A percentile compares a stretch with the other conserved stretches of the same genome.
Conservation (phyloP, 805 yeast species). For the Candida sphagnicola region DNA sequence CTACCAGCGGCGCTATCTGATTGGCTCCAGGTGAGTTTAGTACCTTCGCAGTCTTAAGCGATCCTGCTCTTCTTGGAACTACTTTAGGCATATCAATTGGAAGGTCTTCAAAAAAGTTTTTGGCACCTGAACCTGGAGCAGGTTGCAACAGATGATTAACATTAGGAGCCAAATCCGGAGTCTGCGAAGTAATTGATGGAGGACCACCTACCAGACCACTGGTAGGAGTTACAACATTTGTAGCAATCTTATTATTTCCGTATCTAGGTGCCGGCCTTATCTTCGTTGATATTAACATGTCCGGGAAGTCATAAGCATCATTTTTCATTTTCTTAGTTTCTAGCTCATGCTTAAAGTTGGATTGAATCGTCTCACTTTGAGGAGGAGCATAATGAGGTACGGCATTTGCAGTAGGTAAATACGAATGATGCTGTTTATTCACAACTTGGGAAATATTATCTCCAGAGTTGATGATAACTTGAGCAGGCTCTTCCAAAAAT, state of each 20-base stretch:
- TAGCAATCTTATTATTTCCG: slow-evolving; percentile 18
- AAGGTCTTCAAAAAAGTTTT: slow-evolving; percentile 57
- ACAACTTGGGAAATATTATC: slow-evolving; percentile 4
- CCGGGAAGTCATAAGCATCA: slow-evolving; percentile 79
- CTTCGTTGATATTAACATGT: slow-evolving; percentile 43
- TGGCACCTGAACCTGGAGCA: slow-evolving; percentile 10
- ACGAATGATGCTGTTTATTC: slow-evolving; percentile 5
- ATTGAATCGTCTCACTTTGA: neutral
- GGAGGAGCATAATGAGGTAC: slow-evolving; percentile 1
- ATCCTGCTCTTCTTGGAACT: slow-evolving; percentile 27
- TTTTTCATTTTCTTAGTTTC: slow-evolving; percentile 53
- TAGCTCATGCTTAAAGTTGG: slow-evolving; percentile 22
- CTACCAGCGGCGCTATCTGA: slow-evolving; percentile 8
- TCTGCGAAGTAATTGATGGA: slow-evolving; percentile 9
- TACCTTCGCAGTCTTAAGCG: slow-evolving; percentile 12
- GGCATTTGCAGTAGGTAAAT: slow-evolving; percentile 5
- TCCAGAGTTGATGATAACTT: slow-evolving; percentile 2
- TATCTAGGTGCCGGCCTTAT: slow-evolving; percentile 36
- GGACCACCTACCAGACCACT: slow-evolving; percentile 1
- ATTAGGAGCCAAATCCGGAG: slow-evolving; percentile 11
- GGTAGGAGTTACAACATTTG: slow-evolving; percentile 1
- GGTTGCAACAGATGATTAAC: neutral
- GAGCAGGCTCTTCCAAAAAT: slow-evolving; percentile 28
- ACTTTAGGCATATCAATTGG: slow-evolving; percentile 38
- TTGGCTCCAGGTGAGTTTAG: slow-evolving; percentile 18